Percentiles rank a stretch among this genome's conserved stretches.
Evolutionary conservation across 140 eudicot genomes (phyloP).

Genomic region (Ambrosia hybrid): DNA sequence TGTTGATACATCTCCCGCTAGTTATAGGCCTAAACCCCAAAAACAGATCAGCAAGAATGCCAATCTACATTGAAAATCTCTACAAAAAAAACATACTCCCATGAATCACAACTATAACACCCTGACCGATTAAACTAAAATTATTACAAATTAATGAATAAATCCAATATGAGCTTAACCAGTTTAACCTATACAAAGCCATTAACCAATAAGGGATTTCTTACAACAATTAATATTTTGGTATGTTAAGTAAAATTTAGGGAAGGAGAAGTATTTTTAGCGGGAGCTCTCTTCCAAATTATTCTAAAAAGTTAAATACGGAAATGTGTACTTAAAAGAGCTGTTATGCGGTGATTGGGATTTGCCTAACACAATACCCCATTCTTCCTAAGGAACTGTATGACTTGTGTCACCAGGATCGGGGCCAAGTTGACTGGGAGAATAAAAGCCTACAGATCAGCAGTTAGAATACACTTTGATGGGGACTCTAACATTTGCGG

Average conservation of each 20-base stretch:
- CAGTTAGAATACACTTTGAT: not conserved
- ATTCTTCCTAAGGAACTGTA: not conserved
- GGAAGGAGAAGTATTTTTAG: not conserved
- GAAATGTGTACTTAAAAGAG: not conserved
- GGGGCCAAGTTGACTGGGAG: not conserved
- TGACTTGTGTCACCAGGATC: not conserved
- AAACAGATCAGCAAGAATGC: no score
- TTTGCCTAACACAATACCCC: not conserved
- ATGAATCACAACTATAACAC: no score
- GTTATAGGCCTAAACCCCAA: no score
- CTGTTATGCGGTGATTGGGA: not conserved
- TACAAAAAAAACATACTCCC: no score
- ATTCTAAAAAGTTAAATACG: not conserved
- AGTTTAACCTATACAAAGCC: no score
- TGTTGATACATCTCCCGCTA: no score
- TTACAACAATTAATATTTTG: no score
- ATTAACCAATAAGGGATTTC: no score
- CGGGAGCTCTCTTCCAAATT: not conserved
- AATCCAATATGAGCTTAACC: no score
- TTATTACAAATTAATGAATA: no score
- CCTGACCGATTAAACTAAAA: no score
- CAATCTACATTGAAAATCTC: no score
- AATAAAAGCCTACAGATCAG: not conserved
- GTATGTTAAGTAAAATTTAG: not conserved
- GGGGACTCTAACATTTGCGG: not conserved